These are phyloP conservation scores for Apiotrichum veenhuisii DNA, from an alignment of 1,284 basidiomycete genomes.

Conservation along the genomic window DNA sequence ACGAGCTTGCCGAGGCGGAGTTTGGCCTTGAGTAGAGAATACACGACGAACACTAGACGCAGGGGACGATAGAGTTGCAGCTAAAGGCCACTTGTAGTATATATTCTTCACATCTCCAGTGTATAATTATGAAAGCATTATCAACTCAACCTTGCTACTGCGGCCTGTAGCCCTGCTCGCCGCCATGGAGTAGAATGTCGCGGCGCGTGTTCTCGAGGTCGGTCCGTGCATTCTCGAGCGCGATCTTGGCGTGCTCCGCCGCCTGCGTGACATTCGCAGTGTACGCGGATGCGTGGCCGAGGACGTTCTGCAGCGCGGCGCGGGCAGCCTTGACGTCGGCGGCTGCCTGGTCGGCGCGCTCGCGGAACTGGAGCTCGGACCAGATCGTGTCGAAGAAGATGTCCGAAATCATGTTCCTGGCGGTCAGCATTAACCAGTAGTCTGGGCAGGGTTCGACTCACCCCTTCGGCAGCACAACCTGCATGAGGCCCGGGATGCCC, in stretches of 20 bases:
- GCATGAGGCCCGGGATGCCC: constrained; percentile 9
- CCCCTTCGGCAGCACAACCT: constrained; percentile 19
- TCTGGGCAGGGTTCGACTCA: not conserved
- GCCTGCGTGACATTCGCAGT: not conserved
- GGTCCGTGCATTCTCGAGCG: constrained; percentile 8
- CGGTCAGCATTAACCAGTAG: not conserved
- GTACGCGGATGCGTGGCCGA: constrained; percentile 2
- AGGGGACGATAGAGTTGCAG: not conserved
- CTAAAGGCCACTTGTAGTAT: too few species aligned
- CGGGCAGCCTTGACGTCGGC: not conserved
- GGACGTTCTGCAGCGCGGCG: constrained; percentile 1
- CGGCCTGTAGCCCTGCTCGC: not conserved
- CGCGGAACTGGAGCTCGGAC: constrained; percentile 24
- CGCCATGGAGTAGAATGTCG: constrained; percentile 8
- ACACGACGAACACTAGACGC: not conserved
- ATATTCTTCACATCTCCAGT: too few species aligned
- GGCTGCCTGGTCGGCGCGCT: constrained; percentile 14
- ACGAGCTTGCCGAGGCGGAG: not conserved
- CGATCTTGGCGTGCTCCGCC: not conserved
- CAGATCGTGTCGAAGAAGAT: constrained; percentile 30
- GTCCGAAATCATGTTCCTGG: constrained; percentile 21
- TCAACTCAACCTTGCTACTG: too few species aligned
- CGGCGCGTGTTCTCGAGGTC: constrained; percentile 8
- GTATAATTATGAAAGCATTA: too few species aligned
- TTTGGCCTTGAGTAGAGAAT: not conserved